phyloP scores from a whole-genome alignment of 2,329 filamentous ascomycete genomes.

The Chrysosporium keratinophilum region DNA sequence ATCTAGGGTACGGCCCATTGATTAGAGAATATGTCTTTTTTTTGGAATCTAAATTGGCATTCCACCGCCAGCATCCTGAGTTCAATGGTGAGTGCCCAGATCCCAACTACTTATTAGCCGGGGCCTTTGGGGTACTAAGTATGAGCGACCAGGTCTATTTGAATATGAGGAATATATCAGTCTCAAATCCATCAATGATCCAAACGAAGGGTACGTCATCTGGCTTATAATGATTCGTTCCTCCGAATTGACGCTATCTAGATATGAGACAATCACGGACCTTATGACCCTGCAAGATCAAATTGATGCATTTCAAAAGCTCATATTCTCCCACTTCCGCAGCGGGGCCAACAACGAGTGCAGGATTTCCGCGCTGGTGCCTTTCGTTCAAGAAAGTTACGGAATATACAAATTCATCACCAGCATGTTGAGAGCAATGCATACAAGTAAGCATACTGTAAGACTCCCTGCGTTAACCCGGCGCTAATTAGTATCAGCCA shows the following conservation, averaged over 20 bases:
- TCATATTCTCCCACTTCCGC: slow-evolving; percentile 95
- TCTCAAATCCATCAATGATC: slow-evolving; percentile 94
- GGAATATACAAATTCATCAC: slow-evolving; percentile 99
- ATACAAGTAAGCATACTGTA: slow-evolving; percentile 57
- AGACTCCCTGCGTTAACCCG: slow-evolving; percentile 17
- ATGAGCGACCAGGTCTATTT: slow-evolving; percentile 55
- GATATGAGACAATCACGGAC: slow-evolving; percentile 86
- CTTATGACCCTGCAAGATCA: slow-evolving; percentile 95
- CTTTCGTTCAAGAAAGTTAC: slow-evolving; percentile 93
- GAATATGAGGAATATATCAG: slow-evolving; percentile 99
- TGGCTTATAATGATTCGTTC: background rate
- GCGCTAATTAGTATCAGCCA: slow-evolving; percentile 40
- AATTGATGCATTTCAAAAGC: slow-evolving; percentile 96
- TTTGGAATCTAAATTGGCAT: slow-evolving; percentile 85
- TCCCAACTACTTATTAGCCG: background rate
- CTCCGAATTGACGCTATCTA: slow-evolving; percentile 19
- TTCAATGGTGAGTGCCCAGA: slow-evolving; percentile 66
- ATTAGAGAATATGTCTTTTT: slow-evolving; percentile 97
- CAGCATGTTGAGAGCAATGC: slow-evolving; percentile 98
- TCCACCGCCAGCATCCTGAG: slow-evolving; percentile 91
- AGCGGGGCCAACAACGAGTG: slow-evolving; percentile 90
- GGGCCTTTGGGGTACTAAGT: background rate
- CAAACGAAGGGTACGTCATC: slow-evolving; percentile 70
- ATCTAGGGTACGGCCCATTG: slow-evolving; percentile 65
- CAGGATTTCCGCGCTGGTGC: slow-evolving; percentile 84